phyloP scores from a whole-genome alignment of 768 basidiomycete genomes.

The Boletus tomentosulus region DNA sequence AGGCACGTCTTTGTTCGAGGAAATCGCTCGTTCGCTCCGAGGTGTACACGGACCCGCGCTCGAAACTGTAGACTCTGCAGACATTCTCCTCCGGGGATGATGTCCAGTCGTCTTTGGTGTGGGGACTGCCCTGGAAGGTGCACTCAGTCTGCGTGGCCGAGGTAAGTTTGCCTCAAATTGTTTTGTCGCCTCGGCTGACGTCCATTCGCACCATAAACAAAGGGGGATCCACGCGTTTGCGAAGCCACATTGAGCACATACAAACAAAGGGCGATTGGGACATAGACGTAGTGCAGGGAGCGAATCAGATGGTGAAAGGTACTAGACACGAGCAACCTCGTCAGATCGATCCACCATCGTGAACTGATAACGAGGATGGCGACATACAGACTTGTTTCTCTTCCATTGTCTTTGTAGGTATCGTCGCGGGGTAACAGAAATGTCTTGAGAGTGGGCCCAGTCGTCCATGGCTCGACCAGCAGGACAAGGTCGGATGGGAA shows the following conservation, averaged over 20 bases:
- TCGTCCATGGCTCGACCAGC: conserved; percentile 12
- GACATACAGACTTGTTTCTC: conserved; percentile 37
- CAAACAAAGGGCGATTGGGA: conserved; percentile 41
- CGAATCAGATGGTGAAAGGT: conserved; percentile 43
- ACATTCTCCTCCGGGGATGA: conserved; percentile 14
- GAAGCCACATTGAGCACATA: conserved; percentile 45
- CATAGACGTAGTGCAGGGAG: conserved; percentile 42
- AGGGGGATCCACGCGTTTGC: conserved; percentile 45
- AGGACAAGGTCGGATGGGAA: conserved; percentile 6
- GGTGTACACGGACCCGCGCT: conserved; percentile 23
- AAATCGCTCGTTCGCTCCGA: conserved; percentile 13
- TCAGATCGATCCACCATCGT: conserved; percentile 13
- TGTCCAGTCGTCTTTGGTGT: conserved; percentile 9
- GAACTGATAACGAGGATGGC: conserved; percentile 6
- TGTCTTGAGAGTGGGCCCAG: conserved; percentile 14
- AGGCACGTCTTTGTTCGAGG: conserved; percentile 13
- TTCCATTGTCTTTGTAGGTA: conserved; percentile 42
- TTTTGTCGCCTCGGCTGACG: conserved; percentile 37
- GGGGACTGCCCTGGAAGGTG: conserved; percentile 17
- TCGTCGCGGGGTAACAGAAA: conserved; percentile 26
- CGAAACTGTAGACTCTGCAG: conserved; percentile 18
- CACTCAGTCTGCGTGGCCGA: conserved; percentile 32
- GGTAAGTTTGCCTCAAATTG: conserved; percentile 38
- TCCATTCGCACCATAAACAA: conserved; percentile 51
- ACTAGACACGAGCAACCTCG: conserved; percentile 25